Percentiles rank a stretch among this genome's conserved stretches.
Evolutionary conservation across 2,329 filamentous ascomycete species (phyloP).

Genomic region (Aspergillus luchuensis): DNA sequence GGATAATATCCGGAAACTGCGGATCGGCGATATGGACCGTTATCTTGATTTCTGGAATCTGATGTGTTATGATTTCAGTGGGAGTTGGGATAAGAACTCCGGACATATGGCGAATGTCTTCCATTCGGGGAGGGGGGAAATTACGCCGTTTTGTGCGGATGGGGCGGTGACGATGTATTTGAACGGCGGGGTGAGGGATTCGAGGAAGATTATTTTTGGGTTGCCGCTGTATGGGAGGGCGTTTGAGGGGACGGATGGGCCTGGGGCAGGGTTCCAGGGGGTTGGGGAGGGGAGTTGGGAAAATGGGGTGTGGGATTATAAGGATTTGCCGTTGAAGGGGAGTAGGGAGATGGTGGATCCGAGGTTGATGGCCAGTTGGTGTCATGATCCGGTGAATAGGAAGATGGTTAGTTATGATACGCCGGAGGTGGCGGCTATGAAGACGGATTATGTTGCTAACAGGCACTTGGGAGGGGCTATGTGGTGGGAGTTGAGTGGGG

Average conservation of each 20-base stretch:
- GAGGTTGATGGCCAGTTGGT: conserved; percentile 68
- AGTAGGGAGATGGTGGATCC: conserved; percentile 51
- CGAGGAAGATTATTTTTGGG: conserved; percentile 78
- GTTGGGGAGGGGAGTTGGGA: conserved; percentile 75
- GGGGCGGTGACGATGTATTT: conserved; percentile 72
- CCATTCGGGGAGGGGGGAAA: conserved; percentile 55
- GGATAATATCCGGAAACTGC: conserved; percentile 25
- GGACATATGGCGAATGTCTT: conserved; percentile 83
- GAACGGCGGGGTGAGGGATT: conserved; percentile 58
- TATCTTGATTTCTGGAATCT: conserved; percentile 56
- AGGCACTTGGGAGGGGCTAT: conserved; percentile 79
- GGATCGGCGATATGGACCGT: conserved; percentile 48
- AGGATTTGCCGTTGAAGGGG: conserved; percentile 50
- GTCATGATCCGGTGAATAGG: conserved; percentile 62
- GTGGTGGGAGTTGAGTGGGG: conserved; percentile 92
- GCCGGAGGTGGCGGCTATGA: conserved; percentile 64
- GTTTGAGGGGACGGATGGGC: conserved; percentile 76
- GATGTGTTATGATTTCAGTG: conserved; percentile 87
- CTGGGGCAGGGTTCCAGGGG: conserved; percentile 69
- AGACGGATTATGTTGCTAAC: conserved; percentile 70
- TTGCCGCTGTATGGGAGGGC: conserved; percentile 91
- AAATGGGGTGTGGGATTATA: conserved; percentile 83
- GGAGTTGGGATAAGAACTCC: conserved; percentile 71
- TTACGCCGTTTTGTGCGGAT: conserved; percentile 77
- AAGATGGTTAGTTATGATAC: conserved; percentile 78